Percentiles rank a stretch among this genome's conserved stretches.
phyloP scores from a whole-genome alignment of 768 basidiomycete species.

The Cystobasidium ongulense region DNA sequence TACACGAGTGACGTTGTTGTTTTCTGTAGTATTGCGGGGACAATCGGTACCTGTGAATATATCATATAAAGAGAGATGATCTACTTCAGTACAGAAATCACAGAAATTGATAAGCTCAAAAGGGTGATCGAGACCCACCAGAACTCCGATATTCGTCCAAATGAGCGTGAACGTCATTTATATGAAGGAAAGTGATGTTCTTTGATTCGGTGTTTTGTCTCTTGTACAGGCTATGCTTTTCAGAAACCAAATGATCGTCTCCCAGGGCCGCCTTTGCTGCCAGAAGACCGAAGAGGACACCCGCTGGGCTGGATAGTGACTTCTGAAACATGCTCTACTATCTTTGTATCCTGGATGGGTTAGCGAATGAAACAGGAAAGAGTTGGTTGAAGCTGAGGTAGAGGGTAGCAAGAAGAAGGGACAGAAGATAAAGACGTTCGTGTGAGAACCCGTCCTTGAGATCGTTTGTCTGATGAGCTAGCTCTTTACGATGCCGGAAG shows the following conservation, averaged over 20 bases:
- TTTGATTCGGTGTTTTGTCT: conserved; percentile 17
- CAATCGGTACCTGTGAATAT: conserved; percentile 33
- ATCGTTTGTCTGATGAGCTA: no score
- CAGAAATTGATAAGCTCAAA: background rate
- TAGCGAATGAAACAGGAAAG: background rate
- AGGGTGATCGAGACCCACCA: background rate
- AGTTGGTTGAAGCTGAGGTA: no score
- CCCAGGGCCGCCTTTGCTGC: conserved; percentile 3
- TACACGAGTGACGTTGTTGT: conserved; percentile 38
- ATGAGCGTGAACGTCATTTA: conserved; percentile 51
- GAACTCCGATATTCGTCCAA: conserved; percentile 43
- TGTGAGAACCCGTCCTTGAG: no score
- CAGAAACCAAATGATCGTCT: conserved; percentile 29
- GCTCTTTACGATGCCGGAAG: no score
- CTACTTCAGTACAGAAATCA: no score
- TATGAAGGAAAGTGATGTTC: conserved; percentile 47
- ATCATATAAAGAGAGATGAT: background rate
- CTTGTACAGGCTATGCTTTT: background rate
- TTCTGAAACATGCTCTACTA: background rate
- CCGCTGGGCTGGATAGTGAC: background rate
- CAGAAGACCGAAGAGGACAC: no score
- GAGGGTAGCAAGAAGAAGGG: no score
- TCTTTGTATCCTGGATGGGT: no score
- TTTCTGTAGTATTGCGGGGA: conserved; percentile 46
- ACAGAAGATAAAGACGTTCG: no score